A percentile compares a stretch with the other conserved stretches of the same genome.
Conservation (phyloP, 1,284 basidiomycete species). For the Ganoderma resinaceum region DNA sequence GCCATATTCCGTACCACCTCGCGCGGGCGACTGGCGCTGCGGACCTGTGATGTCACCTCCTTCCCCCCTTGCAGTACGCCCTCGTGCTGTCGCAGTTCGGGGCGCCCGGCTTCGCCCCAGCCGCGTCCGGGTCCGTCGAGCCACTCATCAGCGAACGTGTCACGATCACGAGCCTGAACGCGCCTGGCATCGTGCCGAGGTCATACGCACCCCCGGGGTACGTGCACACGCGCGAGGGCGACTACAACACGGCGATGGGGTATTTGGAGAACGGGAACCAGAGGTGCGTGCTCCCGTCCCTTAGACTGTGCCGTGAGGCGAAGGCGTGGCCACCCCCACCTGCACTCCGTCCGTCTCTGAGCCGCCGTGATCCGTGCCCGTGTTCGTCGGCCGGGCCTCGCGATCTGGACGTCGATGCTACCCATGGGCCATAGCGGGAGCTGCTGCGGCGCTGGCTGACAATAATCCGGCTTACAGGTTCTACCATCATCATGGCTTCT, state of each 20-base stretch:
- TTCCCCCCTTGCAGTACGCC: conserved; percentile 48
- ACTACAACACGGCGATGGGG: conserved; percentile 60
- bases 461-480: conserved; percentile 24
- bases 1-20: not conserved
- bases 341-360: not conserved
- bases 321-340: not conserved
- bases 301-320: not conserved
- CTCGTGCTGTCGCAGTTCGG: conserved; percentile 54
- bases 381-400: not conserved
- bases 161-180: conserved; percentile 49
- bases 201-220: conserved; percentile 66
- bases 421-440: no score
- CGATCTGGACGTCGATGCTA: not conserved
- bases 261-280: conserved; percentile 66
- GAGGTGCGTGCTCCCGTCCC: conserved; percentile 40
- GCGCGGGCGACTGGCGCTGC: not conserved
- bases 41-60: not conserved
- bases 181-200: conserved; percentile 47
- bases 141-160: conserved; percentile 51
- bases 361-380: not conserved
- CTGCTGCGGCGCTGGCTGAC: not conserved
- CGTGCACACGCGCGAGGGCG: conserved; percentile 46
- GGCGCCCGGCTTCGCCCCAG: conserved; percentile 51
- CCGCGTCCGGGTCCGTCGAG: conserved; percentile 31
- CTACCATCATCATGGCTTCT: conserved; percentile 33